These are phyloP conservation scores for Atkinsonella hypoxylon DNA, from an alignment of 2,329 filamentous ascomycete genomes.

Conservation along the genomic window DNA sequence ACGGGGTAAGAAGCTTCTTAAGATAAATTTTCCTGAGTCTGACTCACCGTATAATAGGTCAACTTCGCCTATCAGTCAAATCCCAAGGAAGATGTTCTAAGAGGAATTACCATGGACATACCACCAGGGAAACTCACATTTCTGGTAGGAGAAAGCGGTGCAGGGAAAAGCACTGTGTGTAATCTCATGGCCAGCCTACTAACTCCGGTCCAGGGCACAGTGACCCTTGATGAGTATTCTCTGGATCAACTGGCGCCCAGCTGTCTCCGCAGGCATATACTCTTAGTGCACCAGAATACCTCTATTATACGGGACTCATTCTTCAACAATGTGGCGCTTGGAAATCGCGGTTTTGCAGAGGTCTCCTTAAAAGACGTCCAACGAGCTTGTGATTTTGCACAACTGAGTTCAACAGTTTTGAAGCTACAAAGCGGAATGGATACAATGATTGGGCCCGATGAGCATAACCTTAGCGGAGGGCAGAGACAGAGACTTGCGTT, in stretches of 20 bases:
- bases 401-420: constrained; percentile 55
- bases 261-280: constrained; percentile 71
- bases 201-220: constrained; percentile 47
- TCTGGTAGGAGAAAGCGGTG: constrained; percentile 76
- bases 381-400: constrained; percentile 51
- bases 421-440: constrained; percentile 58
- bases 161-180: constrained; percentile 81
- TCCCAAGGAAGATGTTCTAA: constrained; percentile 45
- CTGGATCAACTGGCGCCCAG: constrained; percentile 49
- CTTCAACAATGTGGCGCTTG: constrained; percentile 66
- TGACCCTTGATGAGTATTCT: constrained; percentile 55
- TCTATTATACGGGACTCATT: constrained; percentile 74
- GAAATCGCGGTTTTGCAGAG: constrained; percentile 35
- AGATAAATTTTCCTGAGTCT: neutral
- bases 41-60: constrained; percentile 36
- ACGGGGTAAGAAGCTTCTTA: constrained; percentile 39
- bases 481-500: constrained; percentile 74
- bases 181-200: constrained; percentile 75
- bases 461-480: constrained; percentile 65
- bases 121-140: constrained; percentile 63
- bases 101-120: constrained; percentile 55
- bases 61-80: constrained; percentile 72
- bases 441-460: constrained; percentile 59
- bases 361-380: constrained; percentile 44
- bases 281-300: constrained; percentile 71